Evolutionary conservation across 2,329 filamentous ascomycete genomes (phyloP), one percentile per base, ranked within the genome.

Genomic region (Aspergillus pseudotamarii): DNA sequence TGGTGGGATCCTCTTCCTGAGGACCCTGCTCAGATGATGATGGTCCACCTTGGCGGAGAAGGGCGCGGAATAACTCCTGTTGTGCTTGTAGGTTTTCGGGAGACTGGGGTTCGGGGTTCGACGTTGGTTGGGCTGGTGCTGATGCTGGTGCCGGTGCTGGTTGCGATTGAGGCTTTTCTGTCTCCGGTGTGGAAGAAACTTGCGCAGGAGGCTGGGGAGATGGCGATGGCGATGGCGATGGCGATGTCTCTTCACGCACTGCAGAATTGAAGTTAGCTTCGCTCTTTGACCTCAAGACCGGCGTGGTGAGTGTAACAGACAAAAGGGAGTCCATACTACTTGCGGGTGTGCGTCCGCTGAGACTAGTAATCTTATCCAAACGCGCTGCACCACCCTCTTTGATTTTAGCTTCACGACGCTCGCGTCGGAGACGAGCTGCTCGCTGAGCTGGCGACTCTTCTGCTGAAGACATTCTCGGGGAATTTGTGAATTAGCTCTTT

Each of bases 401-500:
- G 72, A 89, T 85, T 76, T 89, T 89, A 61, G 86, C 86, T 70
- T 88, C 84, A 21, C 87, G 83, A 64, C 87, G 86, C 73, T 90
- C 87, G 64, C 87, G 85, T 48, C 88, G 85, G 60, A 88, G 79
- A 54, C 87, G 85, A 57, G 87, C 86, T 69, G 86, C 82, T 66
- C 74, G 73, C 64, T 83, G 81, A 21, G 80, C 79, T 19, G 81
- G 79, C 1, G 81, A 81, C 71, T 83, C 81, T 60, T 81, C 79
- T 30, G 72, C 48, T 4, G 73, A 71, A 19, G 76, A 76, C 77
- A 79, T 79, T 28, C 41, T 65, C 38, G 48, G 32, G 41, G 51
- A 41, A 30, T 41, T 46, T 32, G 41, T 53, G 32, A 26, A 55
- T 23, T 9, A 23, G 11, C n/a, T 23, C 14, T 21, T 32, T 23